Base-by-base conservation (phyloP, 768 basidiomycete genomes). In the Suillus hirtellus region DNA sequence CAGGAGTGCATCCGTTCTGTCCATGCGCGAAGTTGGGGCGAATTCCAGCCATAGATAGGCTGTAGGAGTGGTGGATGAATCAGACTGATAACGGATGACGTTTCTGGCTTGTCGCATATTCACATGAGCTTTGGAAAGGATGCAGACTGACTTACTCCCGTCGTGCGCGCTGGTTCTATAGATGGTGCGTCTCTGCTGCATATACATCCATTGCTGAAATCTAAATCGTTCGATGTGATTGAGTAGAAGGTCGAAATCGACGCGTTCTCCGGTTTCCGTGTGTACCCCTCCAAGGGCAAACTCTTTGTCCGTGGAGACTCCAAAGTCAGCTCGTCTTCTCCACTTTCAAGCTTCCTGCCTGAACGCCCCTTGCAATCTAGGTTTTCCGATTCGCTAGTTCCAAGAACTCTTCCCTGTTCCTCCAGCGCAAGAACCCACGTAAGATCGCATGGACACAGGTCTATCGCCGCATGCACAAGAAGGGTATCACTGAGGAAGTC, bases 381-480 rank as follows among this genome's bases (percentile, higher is more conserved):
- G 86, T 95, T 77, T 98, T 96, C 91, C 94, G 96, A 78, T 99
- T 99, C 81, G 84, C 89, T 70, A 83, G 79, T 76, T 92, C 93
- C 67, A 99, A 99, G 87, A 92, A 88, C 74, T 86, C 95, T 66
- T 98, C 96, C 65, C 90, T 99, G 69, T 99, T 99, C 89, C 83
- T 92, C 64, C 97, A 99, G 80, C 93, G 96, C 83, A 99, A 99
- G 85, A 99, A 99, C 85, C 97, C 97, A 60, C 93, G 97, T 76
- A 99, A 99, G 88, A 95, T 99, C 81, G 90, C 96, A 67, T 99
- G 96, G 96, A 99, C 96, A 44, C 80, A 83, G 71, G 86, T 91
- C 66, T 96, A 92, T 86, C 91, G 93, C 68, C 91, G 95, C 71
- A 93, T 97, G 90, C 97, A 99, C 88, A 97, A 96, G 89, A 99